Evolutionary conservation across 805 yeast species (phyloP).

Genomic region (Kodamaea hsintzibuensis): DNA sequence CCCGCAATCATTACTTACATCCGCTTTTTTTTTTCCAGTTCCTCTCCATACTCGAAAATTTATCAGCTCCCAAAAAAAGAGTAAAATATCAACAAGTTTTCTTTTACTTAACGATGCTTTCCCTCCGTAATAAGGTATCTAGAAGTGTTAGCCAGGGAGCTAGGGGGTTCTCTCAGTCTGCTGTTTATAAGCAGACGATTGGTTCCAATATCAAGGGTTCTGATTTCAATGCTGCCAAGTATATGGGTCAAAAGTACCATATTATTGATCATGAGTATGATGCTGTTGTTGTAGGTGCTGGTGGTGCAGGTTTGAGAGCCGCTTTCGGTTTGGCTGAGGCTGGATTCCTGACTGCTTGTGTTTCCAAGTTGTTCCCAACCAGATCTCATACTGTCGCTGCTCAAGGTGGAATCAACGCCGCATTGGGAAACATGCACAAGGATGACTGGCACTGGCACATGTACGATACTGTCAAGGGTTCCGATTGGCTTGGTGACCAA

Average conservation of each 20-base stretch:
- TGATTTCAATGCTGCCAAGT: slow-evolving; percentile 43
- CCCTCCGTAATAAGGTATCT: slow-evolving; percentile 10
- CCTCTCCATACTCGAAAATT: neutral
- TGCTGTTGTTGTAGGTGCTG: slow-evolving; percentile 97
- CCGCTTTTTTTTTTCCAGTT: neutral
- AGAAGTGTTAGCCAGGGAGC: slow-evolving; percentile 1
- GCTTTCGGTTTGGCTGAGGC: slow-evolving; percentile 97
- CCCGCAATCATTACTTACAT: neutral
- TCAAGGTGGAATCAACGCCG: slow-evolving; percentile 99
- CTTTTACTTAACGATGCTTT: slow-evolving; percentile 11
- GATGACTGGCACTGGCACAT: slow-evolving; percentile 99
- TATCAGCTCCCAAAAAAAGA: neutral
- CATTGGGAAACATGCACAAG: slow-evolving; percentile 96
- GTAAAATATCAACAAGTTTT: slow-evolving; percentile 2
- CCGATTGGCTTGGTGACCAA: slow-evolving; percentile 99
- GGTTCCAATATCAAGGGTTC: slow-evolving; percentile 40
- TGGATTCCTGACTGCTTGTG: slow-evolving; percentile 96
- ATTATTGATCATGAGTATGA: slow-evolving; percentile 97
- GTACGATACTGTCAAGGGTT: slow-evolving; percentile 99
- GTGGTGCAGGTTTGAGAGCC: slow-evolving; percentile 99
- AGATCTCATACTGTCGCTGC: slow-evolving; percentile 99
- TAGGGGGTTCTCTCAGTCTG: slow-evolving; percentile 30
- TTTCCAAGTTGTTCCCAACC: slow-evolving; percentile 94
- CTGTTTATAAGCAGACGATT: slow-evolving; percentile 33
- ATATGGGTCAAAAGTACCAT: slow-evolving; percentile 69